Evolutionary conservation across 1,284 basidiomycete genomes (phyloP).

Genomic region (Jaminaea rosea): DNA sequence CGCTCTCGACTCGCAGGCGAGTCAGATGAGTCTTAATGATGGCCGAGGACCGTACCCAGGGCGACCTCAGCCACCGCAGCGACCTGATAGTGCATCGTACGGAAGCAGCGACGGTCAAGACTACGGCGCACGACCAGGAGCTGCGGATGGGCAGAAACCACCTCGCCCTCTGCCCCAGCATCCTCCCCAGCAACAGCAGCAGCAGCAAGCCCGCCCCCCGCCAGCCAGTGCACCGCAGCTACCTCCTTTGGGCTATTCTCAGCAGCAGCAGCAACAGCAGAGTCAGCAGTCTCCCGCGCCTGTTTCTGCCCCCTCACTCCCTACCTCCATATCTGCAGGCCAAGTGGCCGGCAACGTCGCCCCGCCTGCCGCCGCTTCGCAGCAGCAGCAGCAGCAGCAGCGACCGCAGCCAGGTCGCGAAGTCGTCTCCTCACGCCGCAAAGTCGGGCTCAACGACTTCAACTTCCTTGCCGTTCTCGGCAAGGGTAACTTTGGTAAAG

Average conservation of each 20-base stretch:
- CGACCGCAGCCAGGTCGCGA: conserved; percentile 4
- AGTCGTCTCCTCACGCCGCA: conserved; percentile 55
- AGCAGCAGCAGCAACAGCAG: conserved; percentile 19
- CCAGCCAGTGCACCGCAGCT: no score
- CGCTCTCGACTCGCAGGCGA: no score
- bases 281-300: no score
- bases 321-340: background rate
- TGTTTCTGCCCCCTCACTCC: conserved; percentile 9
- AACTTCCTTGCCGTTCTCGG: conserved; percentile 97
- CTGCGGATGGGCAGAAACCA: conserved; percentile 6
- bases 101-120: no score
- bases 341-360: background rate
- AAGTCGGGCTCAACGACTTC: conserved; percentile 95
- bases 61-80: no score
- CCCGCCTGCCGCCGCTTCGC: background rate
- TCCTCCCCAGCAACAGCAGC: conserved; percentile 8
- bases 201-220: conserved; percentile 6
- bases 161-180: conserved; percentile 10
- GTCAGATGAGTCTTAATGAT: no score
- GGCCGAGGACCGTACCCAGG: no score
- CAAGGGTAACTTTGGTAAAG: conserved; percentile 99
- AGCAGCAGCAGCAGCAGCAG: conserved; percentile 8
- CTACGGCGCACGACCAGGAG: conserved; percentile 18
- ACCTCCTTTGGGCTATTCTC: conserved; percentile 6
- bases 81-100: no score